Evolutionary conservation across 805 yeast species (phyloP), one percentile per base, ranked within the genome.

Genomic region (Zygoascus ofunaensis): DNA sequence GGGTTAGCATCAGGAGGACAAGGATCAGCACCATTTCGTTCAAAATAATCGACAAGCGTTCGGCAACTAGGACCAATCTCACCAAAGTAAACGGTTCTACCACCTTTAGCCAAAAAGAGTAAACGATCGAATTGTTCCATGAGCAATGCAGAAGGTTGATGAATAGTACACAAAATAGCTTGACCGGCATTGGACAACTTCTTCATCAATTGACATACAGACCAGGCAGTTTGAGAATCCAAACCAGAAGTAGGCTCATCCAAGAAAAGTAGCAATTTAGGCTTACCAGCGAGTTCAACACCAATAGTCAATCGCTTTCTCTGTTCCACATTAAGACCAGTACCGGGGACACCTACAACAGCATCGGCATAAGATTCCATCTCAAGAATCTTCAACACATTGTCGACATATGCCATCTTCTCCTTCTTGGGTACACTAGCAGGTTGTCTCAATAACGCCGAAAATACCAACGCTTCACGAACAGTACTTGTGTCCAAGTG

Each of bases 101-200:
- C 90, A 57, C 89, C 89, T 44, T 65, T 71, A 43, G 78, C 79
- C 59, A 82, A 68, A 55, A 83, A 77, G 50, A 83, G 66, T 53
- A 85, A 69, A 55, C 87, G 73, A 58, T 86, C 94, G 58, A 86
- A 84, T 55, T 80, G 85, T 57, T 82, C 74, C 65, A 84, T 70
- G 57, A 84, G 67, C 47, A 81, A 70, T 43, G 94, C 89, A 5
- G 92, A 83, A 56, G 94, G 94, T 63, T 83, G 94, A 64, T 83
- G 92, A 53, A 83, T 83, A 22, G 94, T 83, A 68, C 82, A 77
- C 58, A 77, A 64, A 56, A 77, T 76, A 34, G 82, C 81, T 59
- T 77, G 81, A 34, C 82, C 82, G 52, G 72, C 72, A 52, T 71
- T 64, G 4, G 82, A 79, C 48, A 77, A 61, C 52, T 74, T 74